Conservation (phyloP, 345 rosid genomes). For the Arabidopsis thaliana region DNA sequence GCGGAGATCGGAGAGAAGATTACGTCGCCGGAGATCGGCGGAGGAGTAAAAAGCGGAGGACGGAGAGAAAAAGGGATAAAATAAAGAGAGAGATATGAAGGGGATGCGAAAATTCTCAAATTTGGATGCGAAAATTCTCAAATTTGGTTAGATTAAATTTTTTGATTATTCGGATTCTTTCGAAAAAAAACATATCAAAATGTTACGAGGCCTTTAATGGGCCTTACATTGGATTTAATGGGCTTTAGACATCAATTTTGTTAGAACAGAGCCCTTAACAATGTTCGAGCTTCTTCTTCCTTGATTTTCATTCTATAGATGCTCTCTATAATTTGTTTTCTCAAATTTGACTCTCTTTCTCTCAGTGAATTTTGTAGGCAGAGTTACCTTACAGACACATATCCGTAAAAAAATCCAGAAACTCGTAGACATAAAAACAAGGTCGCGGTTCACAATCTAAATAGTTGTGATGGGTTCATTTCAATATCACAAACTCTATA, state of each 20-base stretch:
- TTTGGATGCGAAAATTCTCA: not conserved
- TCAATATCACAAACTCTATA: no score
- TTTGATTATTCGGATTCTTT: not conserved
- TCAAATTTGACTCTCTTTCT: no score
- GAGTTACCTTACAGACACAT: no score
- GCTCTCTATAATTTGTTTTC: no score
- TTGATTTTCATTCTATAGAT: no score
- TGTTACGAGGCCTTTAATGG: not conserved
- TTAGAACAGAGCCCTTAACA: no score
- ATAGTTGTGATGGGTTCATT: no score
- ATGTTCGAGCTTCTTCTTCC: no score
- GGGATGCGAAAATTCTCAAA: not conserved
- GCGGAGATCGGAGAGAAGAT: not conserved
- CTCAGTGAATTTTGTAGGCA: no score
- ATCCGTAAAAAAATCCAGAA: no score
- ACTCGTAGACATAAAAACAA: no score
- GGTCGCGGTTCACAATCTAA: no score
- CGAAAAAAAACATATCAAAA: not conserved
- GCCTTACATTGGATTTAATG: not conserved
- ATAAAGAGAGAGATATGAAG: not conserved
- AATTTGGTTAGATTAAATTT: not conserved
- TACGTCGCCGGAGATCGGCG: slow-evolving; percentile 18
- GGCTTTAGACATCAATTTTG: not conserved
- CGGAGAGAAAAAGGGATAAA: not conserved
- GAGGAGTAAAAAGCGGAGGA: not conserved